Percentiles rank a stretch among this genome's conserved stretches.
Conservation (phyloP, 495 filamentous ascomycete genomes). For the Durotheca rogersii region DNA sequence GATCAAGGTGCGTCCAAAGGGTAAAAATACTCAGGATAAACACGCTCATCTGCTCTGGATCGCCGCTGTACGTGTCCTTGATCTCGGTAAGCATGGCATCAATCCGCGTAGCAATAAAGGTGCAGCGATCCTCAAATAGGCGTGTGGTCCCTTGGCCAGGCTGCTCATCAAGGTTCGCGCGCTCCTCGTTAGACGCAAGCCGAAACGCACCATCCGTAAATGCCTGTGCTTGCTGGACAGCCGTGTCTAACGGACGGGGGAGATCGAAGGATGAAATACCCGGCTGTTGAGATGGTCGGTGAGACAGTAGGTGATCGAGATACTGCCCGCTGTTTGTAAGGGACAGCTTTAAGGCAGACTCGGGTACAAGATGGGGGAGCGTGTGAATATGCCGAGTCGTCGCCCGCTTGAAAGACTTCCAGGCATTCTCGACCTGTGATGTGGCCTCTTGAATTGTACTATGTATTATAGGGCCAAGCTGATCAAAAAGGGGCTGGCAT, state of each 20-base stretch:
- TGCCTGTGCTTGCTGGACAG: slow-evolving; percentile 14
- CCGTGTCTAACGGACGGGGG: slow-evolving; percentile 24
- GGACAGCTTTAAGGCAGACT: slow-evolving; percentile 35
- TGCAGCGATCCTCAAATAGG: slow-evolving; percentile 30
- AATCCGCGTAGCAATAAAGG: slow-evolving; percentile 41
- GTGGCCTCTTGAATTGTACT: slow-evolving; percentile 17
- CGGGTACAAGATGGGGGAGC: slow-evolving; percentile 42
- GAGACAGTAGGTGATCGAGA: slow-evolving; percentile 29
- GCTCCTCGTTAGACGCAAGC: slow-evolving; percentile 17
- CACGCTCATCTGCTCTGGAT: slow-evolving; percentile 48
- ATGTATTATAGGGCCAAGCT: slow-evolving; percentile 22
- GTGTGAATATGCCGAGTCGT: slow-evolving; percentile 39
- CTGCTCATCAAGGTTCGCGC: background rate
- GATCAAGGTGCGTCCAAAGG: slow-evolving; percentile 47
- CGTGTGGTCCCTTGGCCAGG: background rate
- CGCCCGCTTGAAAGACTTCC: slow-evolving; percentile 33
- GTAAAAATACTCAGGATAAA: slow-evolving; percentile 47
- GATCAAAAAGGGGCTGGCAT: slow-evolving; percentile 17
- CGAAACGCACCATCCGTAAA: slow-evolving; percentile 24
- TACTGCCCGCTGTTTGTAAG: slow-evolving; percentile 50
- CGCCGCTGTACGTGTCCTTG: slow-evolving; percentile 43
- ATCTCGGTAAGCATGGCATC: slow-evolving; percentile 35
- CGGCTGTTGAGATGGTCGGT: background rate
- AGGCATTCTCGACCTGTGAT: slow-evolving; percentile 20
- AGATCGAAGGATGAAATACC: slow-evolving; percentile 6